phyloP scores from a whole-genome alignment of 2,329 filamentous ascomycete genomes.

The Ascochyta fabae region DNA sequence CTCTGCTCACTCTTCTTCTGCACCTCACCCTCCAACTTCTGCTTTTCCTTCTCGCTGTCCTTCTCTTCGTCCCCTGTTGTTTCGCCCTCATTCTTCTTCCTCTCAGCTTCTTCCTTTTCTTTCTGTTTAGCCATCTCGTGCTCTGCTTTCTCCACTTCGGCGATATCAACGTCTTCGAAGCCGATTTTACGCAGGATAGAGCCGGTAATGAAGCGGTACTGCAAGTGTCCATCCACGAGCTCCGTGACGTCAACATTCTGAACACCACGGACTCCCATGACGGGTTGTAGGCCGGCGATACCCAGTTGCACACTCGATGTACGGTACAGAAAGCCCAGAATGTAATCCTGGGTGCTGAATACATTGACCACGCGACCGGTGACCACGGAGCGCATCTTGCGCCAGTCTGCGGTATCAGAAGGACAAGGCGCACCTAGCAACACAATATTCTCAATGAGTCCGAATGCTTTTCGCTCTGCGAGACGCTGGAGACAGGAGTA shows the following conservation, averaged over 20 bases:
- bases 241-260: slow-evolving; percentile 62
- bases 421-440: slow-evolving; percentile 83
- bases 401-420: slow-evolving; percentile 75
- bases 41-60: slow-evolving; percentile 40
- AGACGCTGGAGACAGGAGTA: slow-evolving; percentile 80
- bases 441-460: slow-evolving; percentile 81
- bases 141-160: slow-evolving; percentile 56
- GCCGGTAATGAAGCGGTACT: slow-evolving; percentile 59
- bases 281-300: slow-evolving; percentile 80
- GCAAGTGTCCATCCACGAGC: slow-evolving; percentile 58
- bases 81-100: slow-evolving; percentile 41
- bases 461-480: slow-evolving; percentile 80
- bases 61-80: slow-evolving; percentile 30
- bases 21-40: slow-evolving; percentile 51
- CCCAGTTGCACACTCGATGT: slow-evolving; percentile 82
- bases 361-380: slow-evolving; percentile 85
- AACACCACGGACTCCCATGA: slow-evolving; percentile 71
- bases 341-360: slow-evolving; percentile 84
- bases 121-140: slow-evolving; percentile 52
- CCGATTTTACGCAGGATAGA: slow-evolving; percentile 59
- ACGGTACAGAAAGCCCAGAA: slow-evolving; percentile 86
- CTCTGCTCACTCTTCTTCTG: slow-evolving; percentile 54
- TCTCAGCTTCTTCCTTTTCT: slow-evolving; percentile 50
- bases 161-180: slow-evolving; percentile 59
- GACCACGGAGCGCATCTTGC: slow-evolving; percentile 76